phyloP scores from a whole-genome alignment of 2,329 filamentous ascomycete genomes.

The Teratosphaeria gauchensis region DNA sequence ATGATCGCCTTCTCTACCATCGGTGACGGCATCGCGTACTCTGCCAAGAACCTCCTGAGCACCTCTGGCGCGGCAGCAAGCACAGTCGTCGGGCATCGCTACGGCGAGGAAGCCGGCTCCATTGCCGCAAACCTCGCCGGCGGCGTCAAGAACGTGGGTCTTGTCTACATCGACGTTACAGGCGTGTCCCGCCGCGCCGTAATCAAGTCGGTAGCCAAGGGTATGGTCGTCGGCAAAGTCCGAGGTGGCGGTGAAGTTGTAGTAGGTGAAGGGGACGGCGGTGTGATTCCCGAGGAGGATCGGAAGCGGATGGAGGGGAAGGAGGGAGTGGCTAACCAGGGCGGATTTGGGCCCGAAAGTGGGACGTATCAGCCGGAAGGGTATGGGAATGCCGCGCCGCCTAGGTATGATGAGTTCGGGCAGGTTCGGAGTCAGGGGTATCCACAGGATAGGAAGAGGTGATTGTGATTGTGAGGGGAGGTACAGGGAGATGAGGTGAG shows the following conservation, averaged over 20 bases:
- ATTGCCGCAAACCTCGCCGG: slow-evolving; percentile 67
- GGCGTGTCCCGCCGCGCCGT: slow-evolving; percentile 84
- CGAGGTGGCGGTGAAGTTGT: slow-evolving; percentile 63
- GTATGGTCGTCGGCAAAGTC: slow-evolving; percentile 82
- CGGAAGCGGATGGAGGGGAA: slow-evolving; percentile 1
- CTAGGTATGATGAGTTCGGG: slow-evolving; percentile 8
- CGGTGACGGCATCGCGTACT: slow-evolving; percentile 85
- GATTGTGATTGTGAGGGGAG: neutral
- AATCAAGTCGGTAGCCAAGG: slow-evolving; percentile 90
- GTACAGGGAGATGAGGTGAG: no score
- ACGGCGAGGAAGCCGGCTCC: slow-evolving; percentile 73
- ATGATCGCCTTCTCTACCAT: slow-evolving; percentile 95
- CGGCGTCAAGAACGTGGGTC: slow-evolving; percentile 88
- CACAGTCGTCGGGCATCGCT: slow-evolving; percentile 79
- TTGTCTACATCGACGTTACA: slow-evolving; percentile 94
- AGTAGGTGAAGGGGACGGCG: slow-evolving; percentile 57
- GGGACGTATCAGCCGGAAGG: slow-evolving; percentile 2
- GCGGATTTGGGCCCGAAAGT: neutral
- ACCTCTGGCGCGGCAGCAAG: slow-evolving; percentile 70
- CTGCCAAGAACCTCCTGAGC: slow-evolving; percentile 66
- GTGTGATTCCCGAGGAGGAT: slow-evolving; percentile 31
- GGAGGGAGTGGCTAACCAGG: slow-evolving; percentile 3
- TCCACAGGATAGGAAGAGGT: neutral
- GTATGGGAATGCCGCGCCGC: slow-evolving; percentile 3
- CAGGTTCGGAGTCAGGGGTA: neutral